These are phyloP conservation scores for Colletotrichum spaethianum DNA, from an alignment of 2,329 filamentous ascomycete species.

Conservation along the genomic window DNA sequence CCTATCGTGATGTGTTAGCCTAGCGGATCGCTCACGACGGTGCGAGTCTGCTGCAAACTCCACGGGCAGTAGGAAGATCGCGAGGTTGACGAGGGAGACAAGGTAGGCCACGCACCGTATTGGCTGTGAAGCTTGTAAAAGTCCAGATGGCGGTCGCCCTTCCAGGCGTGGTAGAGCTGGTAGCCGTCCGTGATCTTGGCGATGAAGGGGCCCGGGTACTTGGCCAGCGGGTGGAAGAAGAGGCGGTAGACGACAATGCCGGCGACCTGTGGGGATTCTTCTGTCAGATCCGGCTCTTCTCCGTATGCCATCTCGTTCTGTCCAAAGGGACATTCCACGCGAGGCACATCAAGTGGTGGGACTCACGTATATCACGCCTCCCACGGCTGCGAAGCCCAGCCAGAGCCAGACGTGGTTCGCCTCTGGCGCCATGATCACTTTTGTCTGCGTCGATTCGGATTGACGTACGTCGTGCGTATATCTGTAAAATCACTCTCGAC, in stretches of 20 bases:
- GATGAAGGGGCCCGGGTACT: constrained; percentile 75
- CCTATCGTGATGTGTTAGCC: constrained; percentile 54
- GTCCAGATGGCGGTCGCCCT: constrained; percentile 81
- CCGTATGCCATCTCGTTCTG: neutral
- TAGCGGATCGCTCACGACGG: neutral
- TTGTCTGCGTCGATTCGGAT: neutral
- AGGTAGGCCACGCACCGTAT: constrained; percentile 68
- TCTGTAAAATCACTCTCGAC: neutral
- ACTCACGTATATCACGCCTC: constrained; percentile 59
- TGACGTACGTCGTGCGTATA: neutral
- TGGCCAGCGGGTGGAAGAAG: constrained; percentile 75
- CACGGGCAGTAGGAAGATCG: too few species aligned
- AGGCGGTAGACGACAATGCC: constrained; percentile 68
- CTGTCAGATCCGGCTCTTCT: constrained; percentile 14
- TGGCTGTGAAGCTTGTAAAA: constrained; percentile 79
- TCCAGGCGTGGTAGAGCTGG: constrained; percentile 81
- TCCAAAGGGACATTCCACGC: neutral
- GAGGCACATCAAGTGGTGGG: neutral
- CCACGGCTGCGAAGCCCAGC: constrained; percentile 54
- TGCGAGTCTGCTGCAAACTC: too few species aligned
- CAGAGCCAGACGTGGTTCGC: constrained; percentile 57
- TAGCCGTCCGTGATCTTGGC: constrained; percentile 76
- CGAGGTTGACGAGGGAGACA: constrained; percentile 21
- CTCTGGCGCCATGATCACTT: constrained; percentile 41
- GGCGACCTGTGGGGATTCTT: constrained; percentile 49